Percentiles rank a stretch among this genome's conserved stretches.
Evolutionary conservation across 768 basidiomycete genomes (phyloP).

Genomic region (Russula compacta): DNA sequence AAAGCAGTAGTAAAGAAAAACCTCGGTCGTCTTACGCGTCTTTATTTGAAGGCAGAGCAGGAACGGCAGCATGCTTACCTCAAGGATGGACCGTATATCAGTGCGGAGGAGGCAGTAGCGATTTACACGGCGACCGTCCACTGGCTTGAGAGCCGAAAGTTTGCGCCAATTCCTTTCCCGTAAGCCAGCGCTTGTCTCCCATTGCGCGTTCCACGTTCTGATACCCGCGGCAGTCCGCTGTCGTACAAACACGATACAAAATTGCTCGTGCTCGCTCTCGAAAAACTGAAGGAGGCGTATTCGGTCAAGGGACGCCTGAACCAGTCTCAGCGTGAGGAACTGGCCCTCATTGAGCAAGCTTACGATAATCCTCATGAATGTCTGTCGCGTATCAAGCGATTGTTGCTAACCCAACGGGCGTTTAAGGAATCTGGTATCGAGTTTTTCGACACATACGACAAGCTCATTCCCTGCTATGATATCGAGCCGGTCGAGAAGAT

Average conservation of each 20-base stretch:
- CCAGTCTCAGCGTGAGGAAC: constrained; percentile 95
- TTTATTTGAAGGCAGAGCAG: constrained; percentile 98
- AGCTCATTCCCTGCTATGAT: constrained; percentile 96
- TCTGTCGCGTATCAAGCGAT: constrained; percentile 94
- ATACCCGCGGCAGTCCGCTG: constrained; percentile 48
- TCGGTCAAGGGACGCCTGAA: constrained; percentile 96
- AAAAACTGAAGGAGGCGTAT: constrained; percentile 98
- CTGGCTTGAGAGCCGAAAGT: constrained; percentile 97
- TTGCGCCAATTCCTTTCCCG: constrained; percentile 98
- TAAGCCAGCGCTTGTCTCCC: constrained; percentile 34
- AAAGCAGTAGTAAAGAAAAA: constrained; percentile 99
- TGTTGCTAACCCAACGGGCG: constrained; percentile 91
- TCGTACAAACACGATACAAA: constrained; percentile 99
- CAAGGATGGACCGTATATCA: constrained; percentile 98
- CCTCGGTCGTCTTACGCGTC: constrained; percentile 90
- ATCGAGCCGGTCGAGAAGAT: constrained; percentile 99
- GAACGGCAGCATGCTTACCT: constrained; percentile 98
- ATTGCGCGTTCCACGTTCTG: not conserved
- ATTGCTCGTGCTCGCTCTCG: constrained; percentile 88
- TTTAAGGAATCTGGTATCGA: constrained; percentile 98
- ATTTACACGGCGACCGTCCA: constrained; percentile 98
- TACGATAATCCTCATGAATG: constrained; percentile 99
- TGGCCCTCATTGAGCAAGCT: constrained; percentile 96
- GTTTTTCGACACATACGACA: constrained; percentile 97
- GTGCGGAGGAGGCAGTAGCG: constrained; percentile 96